Evolutionary conservation across 192 early-diverging fungal genomes (phyloP).

Genomic region (Coemansia sp.): DNA sequence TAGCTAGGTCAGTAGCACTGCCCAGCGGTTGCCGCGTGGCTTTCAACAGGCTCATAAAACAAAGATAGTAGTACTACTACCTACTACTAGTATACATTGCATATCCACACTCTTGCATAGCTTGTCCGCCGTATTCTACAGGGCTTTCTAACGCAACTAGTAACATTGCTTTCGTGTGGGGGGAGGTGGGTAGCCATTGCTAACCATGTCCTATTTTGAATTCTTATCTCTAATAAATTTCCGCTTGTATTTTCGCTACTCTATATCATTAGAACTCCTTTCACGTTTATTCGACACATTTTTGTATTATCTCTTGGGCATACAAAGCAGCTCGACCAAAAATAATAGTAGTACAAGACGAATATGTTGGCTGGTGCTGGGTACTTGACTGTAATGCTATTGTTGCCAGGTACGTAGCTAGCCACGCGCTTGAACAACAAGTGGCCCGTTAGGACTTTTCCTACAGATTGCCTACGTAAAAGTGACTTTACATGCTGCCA

Average conservation of each 20-base stretch:
- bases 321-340: not conserved
- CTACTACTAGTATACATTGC: not conserved
- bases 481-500: not conserved
- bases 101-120: not conserved
- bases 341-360: conserved; percentile 4
- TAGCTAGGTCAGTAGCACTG: not conserved
- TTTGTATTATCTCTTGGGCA: not conserved
- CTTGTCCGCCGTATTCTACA: not conserved
- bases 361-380: conserved; percentile 52
- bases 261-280: not conserved
- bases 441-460: not conserved
- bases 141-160: not conserved
- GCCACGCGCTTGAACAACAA: not conserved
- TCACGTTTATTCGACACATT: not conserved
- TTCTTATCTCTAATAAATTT: not conserved
- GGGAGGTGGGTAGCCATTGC: not conserved
- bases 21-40: not conserved
- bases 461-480: not conserved
- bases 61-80: conserved; percentile 10
- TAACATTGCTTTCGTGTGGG: not conserved
- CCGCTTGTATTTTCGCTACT: not conserved
- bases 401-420: conserved; percentile 42
- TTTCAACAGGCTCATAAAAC: conserved; percentile 9
- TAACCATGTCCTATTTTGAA: not conserved
- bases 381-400: conserved; percentile 47